Evolutionary conservation across 345 rosid genomes (phyloP), one percentile per base, ranked within the genome.

Genomic region (Toxicodendron radicans): DNA sequence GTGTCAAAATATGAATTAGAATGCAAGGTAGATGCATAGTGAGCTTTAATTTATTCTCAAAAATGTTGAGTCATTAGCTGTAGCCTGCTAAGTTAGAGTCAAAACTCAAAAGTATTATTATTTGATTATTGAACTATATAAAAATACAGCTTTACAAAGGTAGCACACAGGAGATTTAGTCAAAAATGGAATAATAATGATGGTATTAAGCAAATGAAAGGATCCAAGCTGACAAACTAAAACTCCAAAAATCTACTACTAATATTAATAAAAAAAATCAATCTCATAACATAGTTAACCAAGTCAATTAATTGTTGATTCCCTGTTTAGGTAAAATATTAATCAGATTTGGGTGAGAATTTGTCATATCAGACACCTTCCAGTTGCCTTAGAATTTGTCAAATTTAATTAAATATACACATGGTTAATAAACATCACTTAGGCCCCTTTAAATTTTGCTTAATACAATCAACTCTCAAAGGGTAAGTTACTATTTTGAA

Each of bases 381-480:
- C 30, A 27, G 2, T 27, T 27, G 30, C 2, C 76, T 71, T 75
- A 71, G 82, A 79, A 79, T 30, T 14, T 33, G 79, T 79, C 79
- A 79, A 79, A 53, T 27, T 24, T 67, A 38, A 38, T 5, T 38
- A 27, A 27, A 27, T 27, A 27, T 27, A n/a, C 30, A 27, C 0
- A 27, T 27, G 2, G 2, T 27, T 27, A 27, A 27, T 27, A 38
- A 38, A 1, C 7, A 38, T 38, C 43, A 38, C 43, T 38, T 7
- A 0, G 43, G 9, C 43, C 43, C 9, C 43, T 38, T 38, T 38
- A 5, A 38, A 5, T 38, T 38, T 38, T 38, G 8, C 43, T 38
- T 38, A 7, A 8, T 5, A 38, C 43, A 38, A 38, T 38, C 8
- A 5, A 38, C 43, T 38, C 8, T 9, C 43, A 7, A 38, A 38